Base-by-base conservation (phyloP, 2,329 filamentous ascomycete species). In the Hymenoscyphus occultus region DNA sequence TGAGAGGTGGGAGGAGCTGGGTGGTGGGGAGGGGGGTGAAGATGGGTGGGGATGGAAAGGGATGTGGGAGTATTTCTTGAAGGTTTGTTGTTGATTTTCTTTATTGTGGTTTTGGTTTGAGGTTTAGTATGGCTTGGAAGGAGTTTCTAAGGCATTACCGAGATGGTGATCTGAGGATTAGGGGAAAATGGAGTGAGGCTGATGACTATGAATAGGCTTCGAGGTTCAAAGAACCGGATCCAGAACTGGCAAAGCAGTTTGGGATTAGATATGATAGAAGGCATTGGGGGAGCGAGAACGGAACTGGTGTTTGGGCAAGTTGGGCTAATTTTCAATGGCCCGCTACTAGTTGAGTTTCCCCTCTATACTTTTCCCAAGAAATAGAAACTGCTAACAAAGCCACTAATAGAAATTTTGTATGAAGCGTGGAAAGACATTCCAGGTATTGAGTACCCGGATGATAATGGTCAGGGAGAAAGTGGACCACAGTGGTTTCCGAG, bases 31-130 rank as follows among this genome's bases (percentile, higher is more conserved):
- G 12, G 28, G 51, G 28, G 62, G 31, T 7, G 16, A 51, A 13
- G 1, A 14, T 57, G 22, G 54, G 10, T 56, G 54, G 54, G 54
- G 35, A 19, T 39, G 40, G 62, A 35, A 56, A 4, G 58, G 28
- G 1, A n/a, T 64, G 6, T 14, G 57, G 45, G 28, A 22, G 16
- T 64, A 64, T 39, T 64, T 64, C 7, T 56, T 22, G 42, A 64
- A 60, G 58, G 62, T 64, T 32, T n/a, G 54, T 57, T 45, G 14
- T 13, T 7, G 35, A 31, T 14, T 12, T 7, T 14, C 12, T 42
- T 1, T 39, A 22, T 40, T 12, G n/a, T 7, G 35, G 6, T 35
- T 35, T 35, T 35, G 1, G 35, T 35, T 35, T 9, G 5, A 7
- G 9, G 3, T 35, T 35, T 35, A 7, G 9, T 7, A 35, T 35